phyloP scores from a whole-genome alignment of 2,329 filamentous ascomycete genomes.

The Venturia carpophila region DNA sequence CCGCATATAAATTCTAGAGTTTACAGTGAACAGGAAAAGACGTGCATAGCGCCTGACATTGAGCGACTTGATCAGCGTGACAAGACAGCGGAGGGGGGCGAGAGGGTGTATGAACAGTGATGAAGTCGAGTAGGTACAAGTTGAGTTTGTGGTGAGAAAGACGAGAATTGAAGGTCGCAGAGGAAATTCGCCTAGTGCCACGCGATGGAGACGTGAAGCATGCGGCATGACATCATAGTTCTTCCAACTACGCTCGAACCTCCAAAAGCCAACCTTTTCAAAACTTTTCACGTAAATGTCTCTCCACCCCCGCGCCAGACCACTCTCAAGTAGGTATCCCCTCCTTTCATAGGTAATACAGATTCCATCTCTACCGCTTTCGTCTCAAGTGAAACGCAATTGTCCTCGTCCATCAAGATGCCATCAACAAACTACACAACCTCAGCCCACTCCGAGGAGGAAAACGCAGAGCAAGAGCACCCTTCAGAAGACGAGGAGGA shows the following conservation, averaged over 20 bases:
- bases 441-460: constrained; percentile 5
- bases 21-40: too few species aligned
- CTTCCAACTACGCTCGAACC: background rate
- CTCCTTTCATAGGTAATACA: background rate
- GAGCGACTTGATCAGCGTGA: too few species aligned
- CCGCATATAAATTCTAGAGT: too few species aligned
- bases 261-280: background rate
- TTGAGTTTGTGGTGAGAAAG: background rate
- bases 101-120: too few species aligned
- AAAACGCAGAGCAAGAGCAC: background rate
- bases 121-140: too few species aligned
- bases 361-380: background rate
- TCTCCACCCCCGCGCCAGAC: background rate
- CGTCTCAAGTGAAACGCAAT: background rate
- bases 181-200: background rate
- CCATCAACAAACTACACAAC: constrained; percentile 1
- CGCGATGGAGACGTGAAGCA: background rate
- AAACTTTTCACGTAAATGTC: background rate
- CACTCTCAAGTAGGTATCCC: background rate
- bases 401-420: background rate
- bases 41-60: too few species aligned
- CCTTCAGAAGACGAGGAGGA: background rate
- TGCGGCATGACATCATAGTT: background rate
- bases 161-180: too few species aligned
- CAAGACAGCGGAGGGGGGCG: too few species aligned